phyloP scores from a whole-genome alignment of 805 yeast species.

The Teunomyces funiuensis region DNA sequence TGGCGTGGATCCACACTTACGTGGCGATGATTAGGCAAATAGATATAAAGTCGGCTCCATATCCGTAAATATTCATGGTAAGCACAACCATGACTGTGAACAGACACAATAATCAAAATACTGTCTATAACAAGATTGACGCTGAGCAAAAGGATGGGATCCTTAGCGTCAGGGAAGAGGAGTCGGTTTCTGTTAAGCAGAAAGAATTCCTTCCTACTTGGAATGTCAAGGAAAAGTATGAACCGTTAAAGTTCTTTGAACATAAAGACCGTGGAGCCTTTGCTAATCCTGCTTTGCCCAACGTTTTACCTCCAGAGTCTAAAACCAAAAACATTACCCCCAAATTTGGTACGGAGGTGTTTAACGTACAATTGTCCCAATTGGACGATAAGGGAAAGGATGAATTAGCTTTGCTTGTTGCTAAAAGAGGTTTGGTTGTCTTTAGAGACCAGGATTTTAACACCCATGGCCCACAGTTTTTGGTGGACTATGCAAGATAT shows the following conservation, averaged over 20 bases:
- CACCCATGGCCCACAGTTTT: constrained; percentile 44
- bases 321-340: constrained; percentile 27
- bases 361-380: constrained; percentile 30
- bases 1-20: constrained; percentile 4
- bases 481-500: constrained; percentile 56
- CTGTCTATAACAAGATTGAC: constrained; percentile 23
- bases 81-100: not conserved
- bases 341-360: constrained; percentile 31
- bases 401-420: constrained; percentile 32
- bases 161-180: constrained; percentile 14
- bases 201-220: constrained; percentile 32
- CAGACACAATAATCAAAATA: constrained; percentile 18
- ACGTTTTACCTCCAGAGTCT: constrained; percentile 19
- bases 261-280: constrained; percentile 30
- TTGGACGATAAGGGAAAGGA: constrained; percentile 28
- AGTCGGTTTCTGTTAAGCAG: not conserved
- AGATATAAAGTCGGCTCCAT: no score
- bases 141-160: constrained; percentile 15
- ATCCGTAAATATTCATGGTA: no score
- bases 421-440: constrained; percentile 35
- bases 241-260: constrained; percentile 25
- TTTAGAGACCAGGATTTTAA: constrained; percentile 34
- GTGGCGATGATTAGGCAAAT: not conserved
- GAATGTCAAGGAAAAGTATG: constrained; percentile 32
- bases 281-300: constrained; percentile 21